These are phyloP conservation scores for Smittium culicis DNA, from an alignment of 371 early-diverging fungal species.

Conservation along the genomic window DNA sequence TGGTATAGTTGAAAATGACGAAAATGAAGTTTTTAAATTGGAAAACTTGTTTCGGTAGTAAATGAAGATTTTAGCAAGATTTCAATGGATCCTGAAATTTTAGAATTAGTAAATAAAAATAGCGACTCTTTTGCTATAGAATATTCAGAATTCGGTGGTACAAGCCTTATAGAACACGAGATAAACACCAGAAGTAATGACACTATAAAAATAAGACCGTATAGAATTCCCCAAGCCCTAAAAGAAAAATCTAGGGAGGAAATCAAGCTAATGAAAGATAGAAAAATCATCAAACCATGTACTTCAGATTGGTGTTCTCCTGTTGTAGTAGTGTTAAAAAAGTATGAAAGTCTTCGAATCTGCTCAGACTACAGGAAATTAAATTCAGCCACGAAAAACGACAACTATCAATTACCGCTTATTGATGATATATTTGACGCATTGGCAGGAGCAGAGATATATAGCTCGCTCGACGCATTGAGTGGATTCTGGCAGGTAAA, in stretches of 20 bases:
- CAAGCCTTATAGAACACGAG: background rate
- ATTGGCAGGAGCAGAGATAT: conserved; percentile 14
- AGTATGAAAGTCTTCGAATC: conserved; percentile 34
- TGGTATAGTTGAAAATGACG: background rate
- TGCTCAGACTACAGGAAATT: conserved; percentile 36
- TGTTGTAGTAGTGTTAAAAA: conserved; percentile 40
- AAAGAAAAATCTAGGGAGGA: background rate
- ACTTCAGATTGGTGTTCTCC: conserved; percentile 33
- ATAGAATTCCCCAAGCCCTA: background rate
- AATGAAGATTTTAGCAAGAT: background rate
- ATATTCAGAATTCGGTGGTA: background rate
- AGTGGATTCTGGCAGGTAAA: conserved; percentile 31
- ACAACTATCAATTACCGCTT: conserved; percentile 24
- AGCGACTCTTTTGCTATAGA: conserved; percentile 3
- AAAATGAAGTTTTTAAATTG: background rate
- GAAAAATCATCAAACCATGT: background rate
- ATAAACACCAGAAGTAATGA: background rate
- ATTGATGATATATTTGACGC: conserved; percentile 28
- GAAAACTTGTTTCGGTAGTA: background rate
- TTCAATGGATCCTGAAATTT: background rate
- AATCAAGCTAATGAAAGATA: background rate
- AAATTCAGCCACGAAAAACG: conserved; percentile 31
- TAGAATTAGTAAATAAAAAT: background rate
- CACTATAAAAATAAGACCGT: background rate
- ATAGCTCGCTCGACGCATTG: conserved; percentile 22